Evolutionary conservation across 331 rosid genomes (phyloP), one percentile per base, ranked within the genome.

Genomic region (Quercus tomentella): DNA sequence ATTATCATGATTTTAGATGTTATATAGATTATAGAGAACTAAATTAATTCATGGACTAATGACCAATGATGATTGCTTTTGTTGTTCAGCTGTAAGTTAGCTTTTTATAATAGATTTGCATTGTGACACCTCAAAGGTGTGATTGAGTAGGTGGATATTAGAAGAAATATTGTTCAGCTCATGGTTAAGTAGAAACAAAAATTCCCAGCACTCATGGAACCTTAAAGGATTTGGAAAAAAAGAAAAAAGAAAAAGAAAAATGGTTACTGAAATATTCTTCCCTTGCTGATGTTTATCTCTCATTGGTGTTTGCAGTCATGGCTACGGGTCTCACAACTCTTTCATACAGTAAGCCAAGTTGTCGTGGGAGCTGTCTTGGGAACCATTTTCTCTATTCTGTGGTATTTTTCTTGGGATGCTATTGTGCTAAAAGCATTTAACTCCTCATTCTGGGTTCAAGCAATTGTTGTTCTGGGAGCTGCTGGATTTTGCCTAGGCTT

Each of bases 311-410:
- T 82, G 73, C 91, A 95, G 99, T 74, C 97, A 12, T 95, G 97
- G 94, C 81, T 95, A 63, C 88, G 98, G 77, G 91, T 95, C 60
- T 93, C 96, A 0, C 96, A 90, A 43, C 90, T 73, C 45, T 91
- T 88, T 76, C 99, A 95, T 80, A 90, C 99, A 2, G 51, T 69
- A 31, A 86, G 87, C 86, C 99, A 95, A 83, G 97, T 95, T 82
- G 74, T 81, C 17, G 96, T 89, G 25, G 99, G 99, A 65, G 97
- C 93, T 72, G 56, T 78, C 21, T 31, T 91, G 7, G 99, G 99
- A 11, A 82, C 88, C 68, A 23, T 78, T 67, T 86, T 83, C 86
- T 80, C 88, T 37, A 23, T 85, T 68, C 51, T 84, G 12, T 95
- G 97, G 97, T 86, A 80, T 82, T 90, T 91, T 89, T 82, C 72